Conservation (phyloP, 2,329 filamentous ascomycete species). For the Ascochyta rabiei region DNA sequence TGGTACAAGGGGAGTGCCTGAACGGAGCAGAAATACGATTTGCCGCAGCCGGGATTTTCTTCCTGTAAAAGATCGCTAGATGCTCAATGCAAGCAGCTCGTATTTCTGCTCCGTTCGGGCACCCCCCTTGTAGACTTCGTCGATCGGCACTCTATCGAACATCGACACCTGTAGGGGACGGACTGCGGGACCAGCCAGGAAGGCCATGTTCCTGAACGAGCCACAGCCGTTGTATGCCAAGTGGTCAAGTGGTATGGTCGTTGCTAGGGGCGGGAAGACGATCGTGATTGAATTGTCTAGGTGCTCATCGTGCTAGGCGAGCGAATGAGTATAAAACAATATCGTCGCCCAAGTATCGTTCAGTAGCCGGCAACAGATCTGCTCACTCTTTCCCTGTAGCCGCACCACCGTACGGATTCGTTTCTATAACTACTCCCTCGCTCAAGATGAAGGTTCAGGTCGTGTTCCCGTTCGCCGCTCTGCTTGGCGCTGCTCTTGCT, state of each 20-base stretch:
- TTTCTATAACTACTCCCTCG: background rate
- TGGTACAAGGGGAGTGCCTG: no score
- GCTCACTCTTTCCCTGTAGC: background rate
- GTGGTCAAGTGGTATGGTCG: background rate
- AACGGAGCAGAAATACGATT: no score
- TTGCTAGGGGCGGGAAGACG: background rate
- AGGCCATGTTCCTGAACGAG: constrained; percentile 12
- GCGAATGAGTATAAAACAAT: background rate
- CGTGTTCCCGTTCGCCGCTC: constrained; percentile 24
- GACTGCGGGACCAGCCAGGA: constrained; percentile 7
- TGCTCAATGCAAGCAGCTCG: no score
- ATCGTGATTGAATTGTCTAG: background rate
- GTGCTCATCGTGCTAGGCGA: background rate
- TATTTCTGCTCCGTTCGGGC: no score
- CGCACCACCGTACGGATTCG: background rate
- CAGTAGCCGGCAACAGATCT: constrained; percentile 1
- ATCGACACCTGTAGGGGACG: background rate
- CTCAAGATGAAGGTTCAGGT: constrained; percentile 30
- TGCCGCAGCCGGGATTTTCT: no score
- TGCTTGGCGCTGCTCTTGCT: constrained; percentile 23
- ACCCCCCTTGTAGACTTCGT: no score
- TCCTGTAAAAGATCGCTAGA: no score
- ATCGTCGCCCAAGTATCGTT: background rate
- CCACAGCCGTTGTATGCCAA: constrained; percentile 15
- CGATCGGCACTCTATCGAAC: constrained; percentile 11